These are phyloP conservation scores for Annulohypoxylon stygium DNA, from an alignment of 495 filamentous ascomycete genomes.

Conservation along the genomic window DNA sequence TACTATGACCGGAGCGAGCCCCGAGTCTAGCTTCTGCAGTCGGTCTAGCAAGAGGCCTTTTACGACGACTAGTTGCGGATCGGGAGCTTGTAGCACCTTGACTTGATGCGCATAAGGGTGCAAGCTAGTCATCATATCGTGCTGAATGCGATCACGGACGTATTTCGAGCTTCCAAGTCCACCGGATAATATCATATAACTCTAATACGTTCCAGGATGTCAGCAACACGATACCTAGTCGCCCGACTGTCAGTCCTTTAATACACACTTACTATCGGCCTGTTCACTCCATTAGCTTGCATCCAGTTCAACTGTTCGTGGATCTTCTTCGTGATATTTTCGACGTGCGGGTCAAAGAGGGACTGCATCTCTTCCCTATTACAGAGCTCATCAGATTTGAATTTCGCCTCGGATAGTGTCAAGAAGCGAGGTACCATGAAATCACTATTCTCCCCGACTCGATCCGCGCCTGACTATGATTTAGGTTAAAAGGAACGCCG, in stretches of 20 bases:
- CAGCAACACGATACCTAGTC: background rate
- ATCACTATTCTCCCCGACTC: constrained; percentile 56
- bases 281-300: constrained; percentile 56
- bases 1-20: constrained; percentile 56
- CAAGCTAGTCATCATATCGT: constrained; percentile 52
- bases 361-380: constrained; percentile 62
- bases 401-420: background rate
- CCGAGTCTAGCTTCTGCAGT: constrained; percentile 62
- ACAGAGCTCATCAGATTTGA: constrained; percentile 17
- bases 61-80: constrained; percentile 71
- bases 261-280: constrained; percentile 60
- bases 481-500: constrained; percentile 56
- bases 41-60: constrained; percentile 68
- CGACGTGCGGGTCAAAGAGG: constrained; percentile 69
- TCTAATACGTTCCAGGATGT: constrained; percentile 42
- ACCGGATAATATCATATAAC: constrained; percentile 71
- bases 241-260: background rate
- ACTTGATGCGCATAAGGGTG: constrained; percentile 58
- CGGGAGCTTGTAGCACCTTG: constrained; percentile 62
- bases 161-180: constrained; percentile 76
- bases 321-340: constrained; percentile 65
- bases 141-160: constrained; percentile 61
- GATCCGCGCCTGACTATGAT: constrained; percentile 53
- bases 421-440: constrained; percentile 36
- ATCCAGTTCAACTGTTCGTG: constrained; percentile 68